Evolutionary conservation across 192 early-diverging fungal genomes (phyloP).

Genomic region (Coemansia sp.): DNA sequence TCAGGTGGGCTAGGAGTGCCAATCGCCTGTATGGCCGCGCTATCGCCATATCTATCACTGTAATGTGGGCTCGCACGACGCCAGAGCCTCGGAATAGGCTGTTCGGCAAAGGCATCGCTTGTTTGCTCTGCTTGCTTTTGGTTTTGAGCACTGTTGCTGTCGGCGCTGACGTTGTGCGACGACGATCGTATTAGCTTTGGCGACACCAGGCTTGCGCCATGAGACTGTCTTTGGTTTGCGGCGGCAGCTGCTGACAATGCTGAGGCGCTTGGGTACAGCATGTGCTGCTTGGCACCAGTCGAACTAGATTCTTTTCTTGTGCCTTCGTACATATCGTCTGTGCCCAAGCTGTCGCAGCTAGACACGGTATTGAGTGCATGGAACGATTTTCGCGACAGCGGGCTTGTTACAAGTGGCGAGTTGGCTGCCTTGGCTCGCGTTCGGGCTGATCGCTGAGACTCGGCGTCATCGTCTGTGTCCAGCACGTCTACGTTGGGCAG

Average conservation of each 20-base stretch:
- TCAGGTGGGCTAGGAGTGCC: conserved; percentile 45
- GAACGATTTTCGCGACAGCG: conserved; percentile 47
- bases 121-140: background rate
- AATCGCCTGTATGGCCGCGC: conserved; percentile 9
- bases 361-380: conserved; percentile 23
- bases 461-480: conserved; percentile 4
- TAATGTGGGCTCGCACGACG: conserved; percentile 37
- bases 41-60: conserved; percentile 1
- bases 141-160: background rate
- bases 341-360: conserved; percentile 17
- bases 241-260: background rate
- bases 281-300: background rate
- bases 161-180: conserved; percentile 12
- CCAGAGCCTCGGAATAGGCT: conserved; percentile 10
- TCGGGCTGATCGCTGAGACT: conserved; percentile 16
- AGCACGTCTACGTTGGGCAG: conserved; percentile 1
- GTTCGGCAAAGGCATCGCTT: conserved; percentile 3
- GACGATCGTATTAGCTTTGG: conserved; percentile 34
- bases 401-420: conserved; percentile 44
- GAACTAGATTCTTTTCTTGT: background rate
- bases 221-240: background rate
- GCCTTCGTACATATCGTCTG: conserved; percentile 4
- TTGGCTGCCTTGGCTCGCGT: conserved; percentile 27
- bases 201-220: conserved; percentile 9
- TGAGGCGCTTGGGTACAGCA: background rate